Conservation (phyloP, 2,329 filamentous ascomycete genomes). For the Fusarium virguliforme region DNA sequence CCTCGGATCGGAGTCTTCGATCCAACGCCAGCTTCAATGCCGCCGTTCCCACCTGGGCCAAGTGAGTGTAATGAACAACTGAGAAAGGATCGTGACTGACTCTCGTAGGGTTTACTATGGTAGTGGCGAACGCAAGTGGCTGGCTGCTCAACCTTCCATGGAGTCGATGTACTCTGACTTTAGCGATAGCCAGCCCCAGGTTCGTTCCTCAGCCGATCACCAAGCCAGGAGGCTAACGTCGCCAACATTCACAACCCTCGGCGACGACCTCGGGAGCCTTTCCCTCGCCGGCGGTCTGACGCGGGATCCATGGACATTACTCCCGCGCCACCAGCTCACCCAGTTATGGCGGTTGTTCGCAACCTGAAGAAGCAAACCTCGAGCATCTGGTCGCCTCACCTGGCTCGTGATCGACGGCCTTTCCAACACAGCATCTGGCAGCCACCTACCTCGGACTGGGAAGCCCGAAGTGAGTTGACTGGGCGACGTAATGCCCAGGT, state of each 20-base stretch:
- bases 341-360: conserved; percentile 49
- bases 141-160: conserved; percentile 63
- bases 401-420: conserved; percentile 75
- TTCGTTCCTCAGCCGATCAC: conserved; percentile 65
- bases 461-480: conserved; percentile 71
- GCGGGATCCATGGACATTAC: conserved; percentile 64
- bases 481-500: conserved; percentile 82
- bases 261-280: conserved; percentile 60
- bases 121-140: conserved; percentile 72
- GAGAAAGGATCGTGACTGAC: conserved; percentile 29
- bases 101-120: conserved; percentile 76
- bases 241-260: conserved; percentile 64
- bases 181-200: conserved; percentile 65
- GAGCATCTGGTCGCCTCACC: conserved; percentile 81
- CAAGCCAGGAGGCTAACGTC: conserved; percentile 66
- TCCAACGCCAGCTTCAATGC: conserved; percentile 67
- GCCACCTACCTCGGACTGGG: conserved; percentile 79
- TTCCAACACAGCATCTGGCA: conserved; percentile 78
- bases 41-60: conserved; percentile 70
- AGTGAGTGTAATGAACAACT: conserved; percentile 52
- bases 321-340: conserved; percentile 54
- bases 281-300: conserved; percentile 32
- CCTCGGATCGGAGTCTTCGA: conserved; percentile 68
- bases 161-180: conserved; percentile 65
- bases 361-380: conserved; percentile 67